phyloP scores from a whole-genome alignment of 306 rosid species.

The Astragalus glycyphyllos region DNA sequence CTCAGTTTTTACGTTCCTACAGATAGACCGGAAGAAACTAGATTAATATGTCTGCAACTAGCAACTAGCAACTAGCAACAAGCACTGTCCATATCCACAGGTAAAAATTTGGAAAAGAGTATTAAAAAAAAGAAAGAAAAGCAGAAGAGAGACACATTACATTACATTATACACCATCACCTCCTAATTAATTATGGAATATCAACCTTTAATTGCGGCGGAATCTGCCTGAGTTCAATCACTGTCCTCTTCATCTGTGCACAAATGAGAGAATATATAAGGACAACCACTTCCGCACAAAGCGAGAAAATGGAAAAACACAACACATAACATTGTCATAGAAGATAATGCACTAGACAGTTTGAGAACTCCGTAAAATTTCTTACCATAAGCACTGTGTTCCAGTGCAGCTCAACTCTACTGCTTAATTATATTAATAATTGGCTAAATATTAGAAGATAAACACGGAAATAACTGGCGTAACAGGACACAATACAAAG shows the following conservation, averaged over 20 bases:
- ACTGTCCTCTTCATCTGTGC: conserved; percentile 81
- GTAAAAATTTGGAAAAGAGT: not conserved
- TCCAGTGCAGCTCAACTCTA: conserved; percentile 25
- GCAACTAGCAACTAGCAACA: not conserved
- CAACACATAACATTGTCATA: conserved; percentile 13
- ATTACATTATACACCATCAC: conserved; percentile 42
- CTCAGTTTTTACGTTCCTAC: conserved; percentile 9
- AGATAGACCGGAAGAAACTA: conserved; percentile 29
- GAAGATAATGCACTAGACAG: conserved; percentile 26
- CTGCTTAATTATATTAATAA: conserved; percentile 6
- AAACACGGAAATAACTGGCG: not conserved
- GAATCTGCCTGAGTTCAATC: conserved; percentile 49
- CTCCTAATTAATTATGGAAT: conserved; percentile 21
- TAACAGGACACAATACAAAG: not conserved
- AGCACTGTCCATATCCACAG: conserved; percentile 20
- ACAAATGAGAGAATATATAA: conserved; percentile 30
- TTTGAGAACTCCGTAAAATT: not conserved
- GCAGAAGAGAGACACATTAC: not conserved
- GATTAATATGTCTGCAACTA: conserved; percentile 10
- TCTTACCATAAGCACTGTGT: not conserved
- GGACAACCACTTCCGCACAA: conserved; percentile 25
- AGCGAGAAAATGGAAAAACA: not conserved
- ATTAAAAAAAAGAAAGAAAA: not conserved
- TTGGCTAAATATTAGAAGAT: not conserved
- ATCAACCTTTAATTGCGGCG: conserved; percentile 22